These are phyloP conservation scores for Trypanosoma grayi DNA, from an alignment of 208 protist genomes.

Conservation along the genomic window DNA sequence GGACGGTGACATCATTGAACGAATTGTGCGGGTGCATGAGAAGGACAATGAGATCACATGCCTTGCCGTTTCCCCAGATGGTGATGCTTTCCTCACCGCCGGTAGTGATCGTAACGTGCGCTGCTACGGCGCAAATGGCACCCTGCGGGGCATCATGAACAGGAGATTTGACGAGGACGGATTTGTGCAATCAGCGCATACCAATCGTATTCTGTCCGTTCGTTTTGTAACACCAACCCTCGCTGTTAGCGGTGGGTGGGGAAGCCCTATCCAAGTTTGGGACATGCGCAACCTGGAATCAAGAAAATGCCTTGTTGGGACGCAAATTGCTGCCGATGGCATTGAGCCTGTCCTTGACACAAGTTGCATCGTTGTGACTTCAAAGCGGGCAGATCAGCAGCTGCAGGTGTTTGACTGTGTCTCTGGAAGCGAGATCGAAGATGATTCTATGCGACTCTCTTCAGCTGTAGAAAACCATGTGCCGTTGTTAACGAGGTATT, in stretches of 20 bases:
- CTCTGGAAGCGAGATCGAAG: slow-evolving; percentile 28
- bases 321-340: slow-evolving; percentile 64
- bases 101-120: slow-evolving; percentile 84
- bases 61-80: slow-evolving; percentile 58
- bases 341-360: slow-evolving; percentile 61
- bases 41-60: slow-evolving; percentile 65
- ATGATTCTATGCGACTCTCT: slow-evolving; percentile 33
- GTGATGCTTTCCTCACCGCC: slow-evolving; percentile 58
- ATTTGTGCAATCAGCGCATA: slow-evolving; percentile 45
- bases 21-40: slow-evolving; percentile 33
- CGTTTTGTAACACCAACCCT: slow-evolving; percentile 47
- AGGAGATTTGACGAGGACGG: slow-evolving; percentile 41
- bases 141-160: slow-evolving; percentile 33
- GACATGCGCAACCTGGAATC: slow-evolving; percentile 61
- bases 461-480: slow-evolving; percentile 18
- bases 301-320: slow-evolving; percentile 46
- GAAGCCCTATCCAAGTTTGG: slow-evolving; percentile 88
- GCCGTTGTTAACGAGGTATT: slow-evolving; percentile 36
- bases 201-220: slow-evolving; percentile 81
- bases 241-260: slow-evolving; percentile 80
- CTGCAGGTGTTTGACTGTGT: slow-evolving; percentile 72
- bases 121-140: slow-evolving; percentile 55
- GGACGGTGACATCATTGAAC: slow-evolving; percentile 30
- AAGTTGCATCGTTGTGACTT: slow-evolving; percentile 52
- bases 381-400: slow-evolving; percentile 34